phyloP scores from a whole-genome alignment of 805 yeast species.

The Candida boleticola region DNA sequence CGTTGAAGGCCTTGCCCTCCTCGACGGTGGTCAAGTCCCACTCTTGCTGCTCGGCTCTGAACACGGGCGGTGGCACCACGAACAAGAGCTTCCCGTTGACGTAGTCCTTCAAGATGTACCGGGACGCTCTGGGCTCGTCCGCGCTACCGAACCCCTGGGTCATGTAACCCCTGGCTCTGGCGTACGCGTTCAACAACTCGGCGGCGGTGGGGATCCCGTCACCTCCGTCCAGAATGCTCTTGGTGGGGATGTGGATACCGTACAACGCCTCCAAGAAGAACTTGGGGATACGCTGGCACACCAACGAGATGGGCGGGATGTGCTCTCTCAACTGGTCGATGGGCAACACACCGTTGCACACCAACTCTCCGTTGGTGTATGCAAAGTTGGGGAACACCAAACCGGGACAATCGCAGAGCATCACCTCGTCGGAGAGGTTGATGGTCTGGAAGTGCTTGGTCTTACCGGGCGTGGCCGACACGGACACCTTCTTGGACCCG shows the following conservation, averaged over 20 bases:
- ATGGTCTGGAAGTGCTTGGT: constrained; percentile 99
- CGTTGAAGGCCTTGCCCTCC: constrained; percentile 57
- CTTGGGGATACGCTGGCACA: constrained; percentile 86
- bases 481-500: constrained; percentile 97
- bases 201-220: constrained; percentile 82
- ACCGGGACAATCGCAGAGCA: constrained; percentile 98
- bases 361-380: constrained; percentile 92
- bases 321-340: constrained; percentile 94
- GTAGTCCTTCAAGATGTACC: constrained; percentile 90
- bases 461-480: constrained; percentile 97
- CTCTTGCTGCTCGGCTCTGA: constrained; percentile 23
- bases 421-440: constrained; percentile 73
- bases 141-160: constrained; percentile 97
- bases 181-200: constrained; percentile 87
- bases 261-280: constrained; percentile 85
- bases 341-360: constrained; percentile 97
- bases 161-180: constrained; percentile 95
- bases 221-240: constrained; percentile 83
- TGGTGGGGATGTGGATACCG: constrained; percentile 83
- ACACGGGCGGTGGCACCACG: constrained; percentile 81
- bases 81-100: constrained; percentile 87
- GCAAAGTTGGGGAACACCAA: constrained; percentile 98
- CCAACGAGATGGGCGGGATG: constrained; percentile 83
- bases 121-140: constrained; percentile 91
- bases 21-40: constrained; percentile 50